Conservation (phyloP, 2,329 filamentous ascomycete species). For the Elsinoe australis region DNA sequence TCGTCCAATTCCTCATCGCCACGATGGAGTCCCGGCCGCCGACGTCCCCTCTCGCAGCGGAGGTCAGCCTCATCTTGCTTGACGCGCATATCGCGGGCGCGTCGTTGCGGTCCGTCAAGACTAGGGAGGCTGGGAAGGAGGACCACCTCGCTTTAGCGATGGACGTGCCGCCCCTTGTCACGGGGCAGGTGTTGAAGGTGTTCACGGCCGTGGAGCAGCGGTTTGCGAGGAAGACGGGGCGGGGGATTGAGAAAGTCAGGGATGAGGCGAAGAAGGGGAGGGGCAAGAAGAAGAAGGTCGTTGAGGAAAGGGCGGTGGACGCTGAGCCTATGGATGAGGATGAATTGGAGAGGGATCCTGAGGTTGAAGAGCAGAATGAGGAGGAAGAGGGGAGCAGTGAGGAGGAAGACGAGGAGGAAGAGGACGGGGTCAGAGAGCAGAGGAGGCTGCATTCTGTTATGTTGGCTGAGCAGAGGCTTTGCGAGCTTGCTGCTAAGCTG, state of each 20-base stretch:
- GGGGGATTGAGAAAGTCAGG: constrained; percentile 29
- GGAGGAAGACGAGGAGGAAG: constrained; percentile 28
- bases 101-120: constrained; percentile 44
- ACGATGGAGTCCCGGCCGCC: constrained; percentile 40
- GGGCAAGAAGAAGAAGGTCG: constrained; percentile 25
- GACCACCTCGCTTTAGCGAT: constrained; percentile 58
- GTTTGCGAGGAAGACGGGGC: constrained; percentile 58
- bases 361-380: constrained; percentile 55
- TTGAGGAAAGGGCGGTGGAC: constrained; percentile 50
- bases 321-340: constrained; percentile 59
- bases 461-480: constrained; percentile 75
- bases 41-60: constrained; percentile 65
- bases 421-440: constrained; percentile 42
- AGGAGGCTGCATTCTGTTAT: constrained; percentile 59
- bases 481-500: constrained; percentile 75
- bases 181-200: constrained; percentile 62
- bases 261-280: constrained; percentile 37
- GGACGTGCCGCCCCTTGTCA: constrained; percentile 57
- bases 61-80: constrained; percentile 66
- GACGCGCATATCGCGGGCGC: constrained; percentile 77
- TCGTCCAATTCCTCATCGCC: constrained; percentile 29
- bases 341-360: constrained; percentile 45
- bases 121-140: constrained; percentile 32
- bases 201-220: constrained; percentile 69
- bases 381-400: constrained; percentile 36